Base-by-base conservation (phyloP, 2,329 filamentous ascomycete genomes). In the Sporothrix brunneoviolacea region DNA sequence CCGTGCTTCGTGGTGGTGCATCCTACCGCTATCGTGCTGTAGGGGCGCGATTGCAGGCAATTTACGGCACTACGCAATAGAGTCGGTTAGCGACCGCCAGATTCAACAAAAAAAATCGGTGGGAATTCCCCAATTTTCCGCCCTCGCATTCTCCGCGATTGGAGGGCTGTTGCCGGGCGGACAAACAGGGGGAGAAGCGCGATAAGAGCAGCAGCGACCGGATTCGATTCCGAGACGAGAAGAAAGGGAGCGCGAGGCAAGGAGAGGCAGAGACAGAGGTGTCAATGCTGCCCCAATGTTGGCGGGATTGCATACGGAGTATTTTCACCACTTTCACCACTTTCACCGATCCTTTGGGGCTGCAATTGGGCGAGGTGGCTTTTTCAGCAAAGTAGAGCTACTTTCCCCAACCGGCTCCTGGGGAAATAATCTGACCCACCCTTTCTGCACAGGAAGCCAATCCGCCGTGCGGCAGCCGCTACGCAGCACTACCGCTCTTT, bases 71-170 rank as follows among this genome's bases (percentile, higher is more conserved):
- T 13, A 24, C 19, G 6, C 9, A 8, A 15, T n/a, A 19, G n/a
- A 7, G 18, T n/a, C 35, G 19, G 13, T 37, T 28, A 35, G 37
- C 32, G 28, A 35, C 21, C 21, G 22, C 22, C 32, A 12, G 21
- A 50, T 50, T 53, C 51, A 53, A 53, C 51, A 50, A 50, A 53
- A 53, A 41, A 30, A 49, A 22, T 41, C 47, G 51, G 38, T 53
- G 47, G 47, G 51, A 50, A 35, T 21, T 45, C 32, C 51, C 47
- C 51, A 46, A 50, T 32, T 41, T 22, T 16, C 36, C 27, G 28
- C 37, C 19, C 22, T 43, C 38, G 24, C 24, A 27, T 22, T 28
- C 12, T 30, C 33, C 32, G 22, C 35, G 8, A 44, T 52, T 38
- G 33, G 32, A 21, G 24, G 30, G 16, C 43, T 38, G 21, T 43